Percentiles rank a stretch among this genome's conserved stretches.
These are phyloP conservation scores for Baeospora myosura DNA, from an alignment of 1,284 basidiomycete genomes.

Conservation along the genomic window DNA sequence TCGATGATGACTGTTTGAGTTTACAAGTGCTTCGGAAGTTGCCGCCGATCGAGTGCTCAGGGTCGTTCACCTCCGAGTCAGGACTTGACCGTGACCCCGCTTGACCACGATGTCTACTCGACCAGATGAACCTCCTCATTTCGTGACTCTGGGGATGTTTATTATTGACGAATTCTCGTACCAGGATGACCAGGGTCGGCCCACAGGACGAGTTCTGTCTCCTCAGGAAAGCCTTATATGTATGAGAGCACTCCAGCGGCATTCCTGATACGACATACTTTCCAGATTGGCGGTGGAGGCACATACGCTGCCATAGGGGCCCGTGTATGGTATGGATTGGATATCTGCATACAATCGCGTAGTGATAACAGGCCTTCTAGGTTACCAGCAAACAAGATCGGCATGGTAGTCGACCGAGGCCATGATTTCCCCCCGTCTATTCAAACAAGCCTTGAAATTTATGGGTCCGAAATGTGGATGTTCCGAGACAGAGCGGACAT, in stretches of 20 bases:
- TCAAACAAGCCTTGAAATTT: conserved; percentile 49
- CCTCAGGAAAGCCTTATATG: conserved; percentile 39
- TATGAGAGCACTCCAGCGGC: conserved; percentile 2
- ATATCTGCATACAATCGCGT: neutral
- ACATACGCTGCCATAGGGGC: conserved; percentile 75
- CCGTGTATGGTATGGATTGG: conserved; percentile 59
- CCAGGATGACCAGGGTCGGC: conserved; percentile 45
- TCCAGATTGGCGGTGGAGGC: conserved; percentile 86
- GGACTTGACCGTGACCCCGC: too few relatives aligned
- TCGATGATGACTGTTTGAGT: neutral
- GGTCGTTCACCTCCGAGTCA: neutral
- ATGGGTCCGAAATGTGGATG: conserved; percentile 75
- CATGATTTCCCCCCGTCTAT: conserved; percentile 66
- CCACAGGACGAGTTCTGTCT: conserved; percentile 30
- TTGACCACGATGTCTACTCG: too few relatives aligned
- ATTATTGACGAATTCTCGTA: conserved; percentile 80
- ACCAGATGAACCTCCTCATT: conserved; percentile 20
- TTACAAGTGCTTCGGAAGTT: neutral
- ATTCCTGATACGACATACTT: conserved; percentile 11
- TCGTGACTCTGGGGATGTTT: conserved; percentile 79
- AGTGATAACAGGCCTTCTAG: conserved; percentile 26
- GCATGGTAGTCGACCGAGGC: conserved; percentile 83
- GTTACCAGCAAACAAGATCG: conserved; percentile 56
- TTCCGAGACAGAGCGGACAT: conserved; percentile 55
- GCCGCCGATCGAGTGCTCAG: neutral